Evolutionary conservation across 1,284 basidiomycete species (phyloP).

Genomic region (Cystobasidium pallidum): DNA sequence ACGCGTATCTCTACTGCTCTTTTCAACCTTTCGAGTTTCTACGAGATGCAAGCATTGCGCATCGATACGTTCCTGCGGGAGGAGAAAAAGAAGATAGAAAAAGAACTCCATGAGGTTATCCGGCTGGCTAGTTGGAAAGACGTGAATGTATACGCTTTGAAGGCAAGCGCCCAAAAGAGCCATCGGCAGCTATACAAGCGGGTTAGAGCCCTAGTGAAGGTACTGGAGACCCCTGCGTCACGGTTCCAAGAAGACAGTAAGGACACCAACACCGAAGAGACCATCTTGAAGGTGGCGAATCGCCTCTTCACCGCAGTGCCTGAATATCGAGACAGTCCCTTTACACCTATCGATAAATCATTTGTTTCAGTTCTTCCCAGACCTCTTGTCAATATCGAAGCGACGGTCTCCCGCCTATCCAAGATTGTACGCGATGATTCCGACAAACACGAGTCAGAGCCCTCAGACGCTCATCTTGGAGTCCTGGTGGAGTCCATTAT

Average conservation of each 20-base stretch:
- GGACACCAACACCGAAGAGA: not conserved
- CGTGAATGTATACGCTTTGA: constrained; percentile 90
- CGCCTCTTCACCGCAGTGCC: not conserved
- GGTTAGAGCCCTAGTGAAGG: constrained; percentile 87
- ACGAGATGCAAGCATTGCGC: constrained; percentile 54
- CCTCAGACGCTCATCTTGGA: constrained; percentile 38
- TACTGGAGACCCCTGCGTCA: constrained; percentile 66
- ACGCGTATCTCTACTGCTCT: not conserved
- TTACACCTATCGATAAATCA: not conserved
- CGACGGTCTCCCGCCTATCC: constrained; percentile 46
- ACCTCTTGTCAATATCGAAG: constrained; percentile 44
- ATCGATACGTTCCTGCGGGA: constrained; percentile 64
- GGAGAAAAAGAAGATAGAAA: constrained; percentile 72
- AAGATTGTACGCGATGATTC: constrained; percentile 13
- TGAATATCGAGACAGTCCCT: not conserved
- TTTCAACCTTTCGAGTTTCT: not conserved
- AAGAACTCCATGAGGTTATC: constrained; percentile 81
- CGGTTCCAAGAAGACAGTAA: not conserved
- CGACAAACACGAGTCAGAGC: no score
- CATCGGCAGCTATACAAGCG: constrained; percentile 91
- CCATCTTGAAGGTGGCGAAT: not conserved
- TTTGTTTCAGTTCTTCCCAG: not conserved
- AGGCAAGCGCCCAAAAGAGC: constrained; percentile 85
- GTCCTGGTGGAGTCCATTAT: constrained; percentile 74
- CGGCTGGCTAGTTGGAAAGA: constrained; percentile 98